Evolutionary conservation across 352 stramenopile species (phyloP).

Genomic region (Globisporangium paddicum): DNA sequence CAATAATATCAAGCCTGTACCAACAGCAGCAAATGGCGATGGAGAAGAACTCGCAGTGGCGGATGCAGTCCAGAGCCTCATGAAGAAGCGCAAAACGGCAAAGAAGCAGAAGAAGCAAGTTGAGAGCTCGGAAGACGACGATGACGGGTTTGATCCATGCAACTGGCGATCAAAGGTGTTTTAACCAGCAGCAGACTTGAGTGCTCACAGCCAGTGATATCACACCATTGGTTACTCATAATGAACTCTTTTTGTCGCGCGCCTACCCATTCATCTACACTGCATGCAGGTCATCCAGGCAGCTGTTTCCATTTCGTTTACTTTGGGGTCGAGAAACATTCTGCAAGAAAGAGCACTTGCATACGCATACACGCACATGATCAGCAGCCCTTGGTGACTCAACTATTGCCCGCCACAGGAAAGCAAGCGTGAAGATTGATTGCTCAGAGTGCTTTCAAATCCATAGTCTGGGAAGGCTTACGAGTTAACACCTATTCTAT

Average conservation of each 20-base stretch:
- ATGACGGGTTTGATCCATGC: slow-evolving; percentile 33
- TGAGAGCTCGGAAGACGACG: slow-evolving; percentile 20
- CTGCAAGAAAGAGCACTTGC: neutral
- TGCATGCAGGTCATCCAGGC: neutral
- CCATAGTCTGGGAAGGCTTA: too few species aligned
- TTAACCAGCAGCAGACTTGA: slow-evolving; percentile 6
- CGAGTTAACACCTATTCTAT: too few species aligned
- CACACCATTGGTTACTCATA: neutral
- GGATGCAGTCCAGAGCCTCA: slow-evolving; percentile 14
- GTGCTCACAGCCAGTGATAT: neutral
- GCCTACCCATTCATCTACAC: neutral
- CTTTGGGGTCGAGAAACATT: neutral
- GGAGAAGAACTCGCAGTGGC: slow-evolving; percentile 7
- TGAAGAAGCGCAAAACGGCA: slow-evolving; percentile 16
- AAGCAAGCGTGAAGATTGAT: too few species aligned
- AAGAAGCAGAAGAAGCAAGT: slow-evolving; percentile 20
- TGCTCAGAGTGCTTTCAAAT: too few species aligned
- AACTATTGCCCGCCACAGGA: too few species aligned
- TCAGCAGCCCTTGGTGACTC: too few species aligned
- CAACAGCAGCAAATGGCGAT: neutral
- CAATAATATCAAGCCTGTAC: neutral
- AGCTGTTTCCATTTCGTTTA: neutral
- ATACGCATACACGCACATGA: too few species aligned
- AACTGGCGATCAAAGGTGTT: slow-evolving; percentile 44
- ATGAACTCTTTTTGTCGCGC: neutral